Base-by-base conservation (phyloP, 2,329 filamentous ascomycete species). In the Exophiala dermatitidis region DNA sequence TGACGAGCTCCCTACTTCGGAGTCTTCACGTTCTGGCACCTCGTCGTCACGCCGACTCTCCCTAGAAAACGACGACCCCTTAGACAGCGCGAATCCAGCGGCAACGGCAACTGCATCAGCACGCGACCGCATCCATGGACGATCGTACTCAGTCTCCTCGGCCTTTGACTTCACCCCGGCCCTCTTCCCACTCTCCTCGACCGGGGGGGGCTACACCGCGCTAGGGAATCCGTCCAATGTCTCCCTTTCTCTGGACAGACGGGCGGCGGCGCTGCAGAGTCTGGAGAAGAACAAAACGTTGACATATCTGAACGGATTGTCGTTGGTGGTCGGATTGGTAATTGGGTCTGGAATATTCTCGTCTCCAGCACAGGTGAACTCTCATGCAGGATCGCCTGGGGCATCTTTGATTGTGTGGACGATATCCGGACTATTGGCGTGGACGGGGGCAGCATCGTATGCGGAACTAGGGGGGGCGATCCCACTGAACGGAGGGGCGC, bases 311-410 rank as follows among this genome's bases (percentile, higher is more conserved):
- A 98, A 98, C 69, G 93, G 93, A 0, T 71, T 98, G 53, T 94
- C 89, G 28, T 76, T 98, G 53, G 87, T 98, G 46, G 81, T 97
- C 46, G 91, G 93, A 1, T 72, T 98, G 59, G 94, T 97, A 62
- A 97, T 98, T 66, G 93, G 93, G 2, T 94, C 88, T 28, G 93
- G 91, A 9, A 96, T 98, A 65, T 98, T 97, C 72, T 94, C 89
- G 2, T 94, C 89, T 26, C 91, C 91, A 0, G 90, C 88, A 51
- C 88, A 95, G 67, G 91, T 98, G 64, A 95, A 93, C 70, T 80
- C 81, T 51, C 94, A 94, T 67, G 89, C 88, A 34, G 93, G 91
- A 6, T 96, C 90, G 30, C 88, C 90, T 0, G 93, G 90, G 46
- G 91, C 90, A 10, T 84, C 90, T 1, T 74, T 98, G 47, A 78